Conservation (phyloP, 495 filamentous ascomycete genomes). For the Elasticomyces elasticus region DNA sequence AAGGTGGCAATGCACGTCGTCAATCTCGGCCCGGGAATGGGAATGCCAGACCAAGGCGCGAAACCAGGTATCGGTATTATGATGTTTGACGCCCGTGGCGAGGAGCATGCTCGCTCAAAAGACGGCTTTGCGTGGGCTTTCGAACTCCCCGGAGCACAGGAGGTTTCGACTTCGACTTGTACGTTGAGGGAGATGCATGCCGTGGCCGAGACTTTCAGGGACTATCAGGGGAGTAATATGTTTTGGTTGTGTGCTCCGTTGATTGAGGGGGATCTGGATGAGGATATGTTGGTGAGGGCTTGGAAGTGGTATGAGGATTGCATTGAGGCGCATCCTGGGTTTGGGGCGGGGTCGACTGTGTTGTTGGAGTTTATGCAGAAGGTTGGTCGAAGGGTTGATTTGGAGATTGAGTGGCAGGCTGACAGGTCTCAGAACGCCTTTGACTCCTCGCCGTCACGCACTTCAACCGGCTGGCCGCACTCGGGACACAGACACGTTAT, state of each 20-base stretch:
- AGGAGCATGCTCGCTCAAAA: slow-evolving; percentile 23
- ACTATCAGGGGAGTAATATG: slow-evolving; percentile 17
- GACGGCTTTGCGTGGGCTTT: slow-evolving; percentile 26
- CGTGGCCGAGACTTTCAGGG: slow-evolving; percentile 16
- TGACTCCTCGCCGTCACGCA: slow-evolving; percentile 16
- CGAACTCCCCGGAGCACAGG: slow-evolving; percentile 21
- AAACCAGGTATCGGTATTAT: slow-evolving; percentile 21
- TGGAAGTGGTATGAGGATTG: slow-evolving; percentile 27
- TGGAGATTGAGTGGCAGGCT: not conserved
- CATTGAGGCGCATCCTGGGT: slow-evolving; percentile 8
- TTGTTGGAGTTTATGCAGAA: slow-evolving; percentile 28
- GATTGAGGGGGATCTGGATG: slow-evolving; percentile 19
- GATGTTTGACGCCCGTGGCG: slow-evolving; percentile 28
- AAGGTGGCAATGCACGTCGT: slow-evolving; percentile 26
- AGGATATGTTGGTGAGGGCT: slow-evolving; percentile 17
- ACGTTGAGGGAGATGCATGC: slow-evolving; percentile 18
- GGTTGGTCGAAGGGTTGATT: slow-evolving; percentile 3
- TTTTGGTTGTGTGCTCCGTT: slow-evolving; percentile 22
- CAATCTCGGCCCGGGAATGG: slow-evolving; percentile 20
- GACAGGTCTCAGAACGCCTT: slow-evolving; percentile 16
- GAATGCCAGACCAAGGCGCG: slow-evolving; percentile 4
- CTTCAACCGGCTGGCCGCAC: slow-evolving; percentile 25
- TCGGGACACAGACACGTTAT: slow-evolving; percentile 21
- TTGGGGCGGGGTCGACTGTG: slow-evolving; percentile 23
- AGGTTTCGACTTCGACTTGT: slow-evolving; percentile 14